Evolutionary conservation across 257 asterid species (phyloP), one percentile per base, ranked within the genome.

Genomic region (Euphrasia confusa): DNA sequence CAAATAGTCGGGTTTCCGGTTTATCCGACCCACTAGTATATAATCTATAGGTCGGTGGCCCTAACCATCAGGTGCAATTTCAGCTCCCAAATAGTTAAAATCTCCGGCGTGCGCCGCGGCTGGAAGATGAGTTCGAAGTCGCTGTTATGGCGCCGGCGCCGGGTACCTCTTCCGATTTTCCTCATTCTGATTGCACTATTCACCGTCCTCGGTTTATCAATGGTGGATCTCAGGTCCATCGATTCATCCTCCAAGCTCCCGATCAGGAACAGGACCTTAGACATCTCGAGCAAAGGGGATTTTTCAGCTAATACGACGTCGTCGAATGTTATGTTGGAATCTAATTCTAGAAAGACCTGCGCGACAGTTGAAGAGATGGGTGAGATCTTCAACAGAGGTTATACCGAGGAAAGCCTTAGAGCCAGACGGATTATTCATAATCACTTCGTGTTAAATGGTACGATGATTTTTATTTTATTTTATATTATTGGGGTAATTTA

Each of bases 301-400:
- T 12, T 50, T 7, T 50, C 66, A 32, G 60, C 78, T 65, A 54
- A 70, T 65, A n/a, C 5, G 71, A 78, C 72, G 49, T 5, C 10
- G 27, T 5, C 10, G 33, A 24, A 37, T 37, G 49, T 42, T 52
- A 24, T 42, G 10, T 64, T 45, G 30, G 69, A 54, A 45, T 68
- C 64, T 60, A 35, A 33, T 12, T 56, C 15, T 26, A 71, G 64
- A 45, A 72, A 71, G 71, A 82, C 75, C 65, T 93, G 99, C 62
- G 92, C 96, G 2, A 84, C 96, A 33, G 99, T 93, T 37, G 97
- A 89, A 74, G 94, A 93, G 72, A 93, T 93, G 97, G 97, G 97
- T 2, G 77, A 79, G 78, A 73, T 78, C 76, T 93, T 89, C 73
- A 33, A 75, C 61, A 56, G 75, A 53, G 86, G 91, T 21, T 87